These are phyloP conservation scores for Allium sativum DNA, from an alignment of 106 monocot species.

Conservation along the genomic window DNA sequence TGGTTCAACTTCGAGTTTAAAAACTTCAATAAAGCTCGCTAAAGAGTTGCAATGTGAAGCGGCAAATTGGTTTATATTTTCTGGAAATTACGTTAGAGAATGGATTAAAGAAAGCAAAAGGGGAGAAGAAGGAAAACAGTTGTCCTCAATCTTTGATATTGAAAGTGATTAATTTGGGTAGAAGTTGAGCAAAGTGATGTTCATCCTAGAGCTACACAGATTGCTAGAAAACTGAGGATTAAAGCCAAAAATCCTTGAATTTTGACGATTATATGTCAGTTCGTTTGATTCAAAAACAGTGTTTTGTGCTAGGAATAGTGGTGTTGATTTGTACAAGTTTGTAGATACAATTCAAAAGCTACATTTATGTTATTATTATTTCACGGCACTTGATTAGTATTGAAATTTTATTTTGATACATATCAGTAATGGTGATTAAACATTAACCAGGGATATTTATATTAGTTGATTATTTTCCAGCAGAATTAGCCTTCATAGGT, in stretches of 20 bases:
- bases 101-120: slow-evolving; percentile 13
- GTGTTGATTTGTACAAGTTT: too few relatives aligned
- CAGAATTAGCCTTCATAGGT: too few relatives aligned
- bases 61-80: slow-evolving; percentile 84
- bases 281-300: too few relatives aligned
- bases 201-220: slow-evolving; percentile 60
- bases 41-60: slow-evolving; percentile 59
- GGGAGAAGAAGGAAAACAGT: background rate
- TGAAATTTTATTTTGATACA: too few relatives aligned
- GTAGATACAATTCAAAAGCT: too few relatives aligned
- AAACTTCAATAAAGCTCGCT: slow-evolving; percentile 39
- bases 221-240: slow-evolving; percentile 23
- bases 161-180: slow-evolving; percentile 87
- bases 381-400: too few relatives aligned
- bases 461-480: too few relatives aligned
- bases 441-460: too few relatives aligned
- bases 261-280: background rate
- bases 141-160: slow-evolving; percentile 58
- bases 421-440: too few relatives aligned
- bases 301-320: too few relatives aligned
- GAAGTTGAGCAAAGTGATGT: slow-evolving; percentile 67
- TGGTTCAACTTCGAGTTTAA: slow-evolving; percentile 7
- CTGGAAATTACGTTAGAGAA: slow-evolving; percentile 55
- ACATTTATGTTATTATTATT: too few relatives aligned
- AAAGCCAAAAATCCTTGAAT: slow-evolving; percentile 18